Evolutionary conservation across 192 early-diverging fungal species (phyloP).

Genomic region (Spizellomyces sp.): DNA sequence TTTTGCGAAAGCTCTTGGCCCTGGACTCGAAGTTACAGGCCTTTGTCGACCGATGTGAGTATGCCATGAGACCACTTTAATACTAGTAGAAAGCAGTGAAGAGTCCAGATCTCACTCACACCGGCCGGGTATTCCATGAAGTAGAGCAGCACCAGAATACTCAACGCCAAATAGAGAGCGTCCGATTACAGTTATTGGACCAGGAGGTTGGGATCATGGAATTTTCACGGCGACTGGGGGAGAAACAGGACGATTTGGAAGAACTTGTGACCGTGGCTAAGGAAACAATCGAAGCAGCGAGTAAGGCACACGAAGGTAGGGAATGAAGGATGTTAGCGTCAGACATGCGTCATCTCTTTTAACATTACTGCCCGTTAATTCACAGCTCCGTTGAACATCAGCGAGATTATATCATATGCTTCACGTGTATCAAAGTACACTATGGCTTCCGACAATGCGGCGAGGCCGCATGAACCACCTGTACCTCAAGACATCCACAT

Average conservation of each 20-base stretch:
- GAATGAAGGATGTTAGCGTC: neutral
- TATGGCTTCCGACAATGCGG: neutral
- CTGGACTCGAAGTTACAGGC: neutral
- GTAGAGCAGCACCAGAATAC: slow-evolving; percentile 23
- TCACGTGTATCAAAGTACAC: slow-evolving; percentile 22
- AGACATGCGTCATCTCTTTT: neutral
- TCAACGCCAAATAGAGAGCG: slow-evolving; percentile 10
- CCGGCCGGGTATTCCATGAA: neutral
- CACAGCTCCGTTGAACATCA: slow-evolving; percentile 12
- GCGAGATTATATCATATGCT: slow-evolving; percentile 18
- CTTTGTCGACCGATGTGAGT: slow-evolving; percentile 24
- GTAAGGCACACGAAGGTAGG: neutral
- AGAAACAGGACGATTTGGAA: slow-evolving; percentile 6
- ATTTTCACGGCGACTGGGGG: neutral
- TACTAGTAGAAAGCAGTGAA: neutral
- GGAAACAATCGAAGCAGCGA: slow-evolving; percentile 1
- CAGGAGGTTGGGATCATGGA: slow-evolving; percentile 21
- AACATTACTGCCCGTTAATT: neutral
- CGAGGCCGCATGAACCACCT: slow-evolving; percentile 28
- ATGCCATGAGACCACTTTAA: neutral
- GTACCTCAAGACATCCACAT: slow-evolving; percentile 41
- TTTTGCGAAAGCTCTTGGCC: slow-evolving; percentile 16
- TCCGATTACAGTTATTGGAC: slow-evolving; percentile 13
- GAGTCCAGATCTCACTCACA: too few species aligned
- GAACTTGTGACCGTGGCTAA: slow-evolving; percentile 14